Evolutionary conservation across 192 early-diverging fungal genomes (phyloP).

Genomic region (Helicostylum pulchrum): DNA sequence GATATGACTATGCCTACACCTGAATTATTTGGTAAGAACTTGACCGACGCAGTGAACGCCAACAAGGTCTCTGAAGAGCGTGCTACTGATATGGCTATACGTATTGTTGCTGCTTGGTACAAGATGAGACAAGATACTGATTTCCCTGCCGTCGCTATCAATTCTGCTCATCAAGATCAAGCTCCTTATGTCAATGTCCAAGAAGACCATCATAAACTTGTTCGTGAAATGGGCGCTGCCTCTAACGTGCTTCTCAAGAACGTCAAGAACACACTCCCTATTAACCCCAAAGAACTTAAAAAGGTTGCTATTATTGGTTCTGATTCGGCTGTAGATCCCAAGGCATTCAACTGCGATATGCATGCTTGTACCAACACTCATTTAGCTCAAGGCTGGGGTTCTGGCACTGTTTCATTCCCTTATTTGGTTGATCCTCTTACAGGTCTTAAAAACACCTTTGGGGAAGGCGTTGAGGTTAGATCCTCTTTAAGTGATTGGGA

Average conservation of each 20-base stretch:
- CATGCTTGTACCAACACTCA: slow-evolving; percentile 19
- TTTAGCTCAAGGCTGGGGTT: slow-evolving; percentile 30
- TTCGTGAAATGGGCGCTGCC: slow-evolving; percentile 23
- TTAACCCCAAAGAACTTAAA: neutral
- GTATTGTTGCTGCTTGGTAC: slow-evolving; percentile 35
- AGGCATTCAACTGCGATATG: neutral
- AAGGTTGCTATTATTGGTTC: slow-evolving; percentile 30
- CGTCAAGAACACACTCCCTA: slow-evolving; percentile 10
- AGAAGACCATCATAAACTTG: slow-evolving; percentile 10
- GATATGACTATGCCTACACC: slow-evolving; percentile 33
- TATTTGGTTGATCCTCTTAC: slow-evolving; percentile 26
- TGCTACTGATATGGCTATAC: slow-evolving; percentile 19
- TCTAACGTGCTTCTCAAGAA: slow-evolving; percentile 22
- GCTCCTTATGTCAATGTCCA: slow-evolving; percentile 22
- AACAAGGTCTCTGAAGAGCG: neutral
- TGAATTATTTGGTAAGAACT: slow-evolving; percentile 29
- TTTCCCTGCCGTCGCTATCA: slow-evolving; percentile 16
- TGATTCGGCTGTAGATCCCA: slow-evolving; percentile 22
- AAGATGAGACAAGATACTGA: slow-evolving; percentile 28
- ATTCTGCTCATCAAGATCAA: slow-evolving; percentile 6
- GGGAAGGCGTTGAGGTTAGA: slow-evolving; percentile 5
- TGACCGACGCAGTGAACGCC: slow-evolving; percentile 16
- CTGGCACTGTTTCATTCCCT: slow-evolving; percentile 23
- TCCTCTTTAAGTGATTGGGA: slow-evolving; percentile 8
- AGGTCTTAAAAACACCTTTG: slow-evolving; percentile 19